Percentiles rank a stretch among this genome's conserved stretches.
These are phyloP conservation scores for Jacaranda mimosifolia DNA, from an alignment of 257 asterid species.

Conservation along the genomic window DNA sequence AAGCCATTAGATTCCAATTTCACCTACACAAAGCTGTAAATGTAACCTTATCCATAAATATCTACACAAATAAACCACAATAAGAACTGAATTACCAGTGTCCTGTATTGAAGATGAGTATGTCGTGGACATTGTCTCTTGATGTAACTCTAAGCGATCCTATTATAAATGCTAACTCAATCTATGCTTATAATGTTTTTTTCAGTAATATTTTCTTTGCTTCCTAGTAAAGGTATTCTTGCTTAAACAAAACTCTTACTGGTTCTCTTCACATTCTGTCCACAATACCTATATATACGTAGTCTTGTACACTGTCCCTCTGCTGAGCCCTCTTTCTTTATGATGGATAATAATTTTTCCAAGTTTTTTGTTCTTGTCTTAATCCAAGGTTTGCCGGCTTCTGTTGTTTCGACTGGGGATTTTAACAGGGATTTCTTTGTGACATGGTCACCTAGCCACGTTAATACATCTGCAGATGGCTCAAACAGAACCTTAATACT, in stretches of 20 bases:
- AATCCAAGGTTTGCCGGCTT: conserved; percentile 48
- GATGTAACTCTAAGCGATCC: conserved; percentile 51
- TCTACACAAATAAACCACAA: conserved; percentile 9
- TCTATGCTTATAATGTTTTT: background rate
- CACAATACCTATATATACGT: conserved; percentile 45
- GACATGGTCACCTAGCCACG: conserved; percentile 82
- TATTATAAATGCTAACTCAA: conserved; percentile 16
- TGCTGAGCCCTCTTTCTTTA: conserved; percentile 9
- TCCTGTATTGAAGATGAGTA: conserved; percentile 92
- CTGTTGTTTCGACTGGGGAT: conserved; percentile 82
- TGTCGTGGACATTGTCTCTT: conserved; percentile 61
- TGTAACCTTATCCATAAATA: conserved; percentile 11
- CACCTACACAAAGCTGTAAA: conserved; percentile 17
- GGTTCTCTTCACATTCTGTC: conserved; percentile 51
- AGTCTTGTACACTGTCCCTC: background rate
- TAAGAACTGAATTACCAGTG: conserved; percentile 69
- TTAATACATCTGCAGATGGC: conserved; percentile 80
- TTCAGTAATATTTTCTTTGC: conserved; percentile 54
- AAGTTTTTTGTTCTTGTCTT: conserved; percentile 27
- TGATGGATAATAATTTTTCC: conserved; percentile 40
- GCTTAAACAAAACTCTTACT: conserved; percentile 56
- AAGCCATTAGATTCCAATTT: conserved; percentile 19
- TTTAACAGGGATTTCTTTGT: conserved; percentile 82
- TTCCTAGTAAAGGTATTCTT: conserved; percentile 80
- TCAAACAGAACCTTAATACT: conserved; percentile 63